Base-by-base conservation (phyloP, 2,329 filamentous ascomycete genomes). In the Clarireedia monteithiana region DNA sequence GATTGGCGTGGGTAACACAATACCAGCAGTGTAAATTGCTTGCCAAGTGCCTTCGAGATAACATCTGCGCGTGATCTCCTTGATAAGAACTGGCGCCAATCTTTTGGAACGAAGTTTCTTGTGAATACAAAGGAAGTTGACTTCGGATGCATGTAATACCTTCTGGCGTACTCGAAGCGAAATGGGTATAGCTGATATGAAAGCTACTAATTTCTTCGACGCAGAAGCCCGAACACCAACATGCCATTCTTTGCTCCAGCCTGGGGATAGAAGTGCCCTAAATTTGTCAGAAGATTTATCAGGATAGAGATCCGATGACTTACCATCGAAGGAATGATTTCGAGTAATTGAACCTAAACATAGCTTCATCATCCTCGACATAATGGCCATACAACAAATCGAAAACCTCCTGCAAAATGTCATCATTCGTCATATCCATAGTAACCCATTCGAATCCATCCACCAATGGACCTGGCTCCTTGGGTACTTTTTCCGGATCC, bases 101-200 rank as follows among this genome's bases (percentile, higher is more conserved):
- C 94, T 86, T 77, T 97, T 96, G 57, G 88, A 84, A 50, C 94
- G 89, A 34, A 99, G 83, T 74, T 97, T 97, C 79, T 97, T 97
- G 79, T 99, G 94, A 55, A 99, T 86, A 68, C 91, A 95, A 63
- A 99, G 85, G 74, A 97, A 99, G 77, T 99, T 99, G 74, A 99
- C 94, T 72, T 99, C 94, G 49, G 89, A 91, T 63, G 88, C 86
- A 60, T 84, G 82, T 58, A 99, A 74, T 56, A 81, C 74, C 58
- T 88, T 88, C 58, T 86, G 77, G 61, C 91, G 88, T 45, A 99
- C 85, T 52, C 87, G 85, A 56, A 99, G 77, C 62, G 85, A 81
- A 58, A 94, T 85, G 1, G 94, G 94, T 47, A 97, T 89, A 64
- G 91, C 94, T 42, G 91, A 95, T 69, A 99, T 97, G 72, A 95